These are phyloP conservation scores for Clonostachys chloroleuca DNA, from an alignment of 2,329 filamentous ascomycete genomes.

Conservation along the genomic window DNA sequence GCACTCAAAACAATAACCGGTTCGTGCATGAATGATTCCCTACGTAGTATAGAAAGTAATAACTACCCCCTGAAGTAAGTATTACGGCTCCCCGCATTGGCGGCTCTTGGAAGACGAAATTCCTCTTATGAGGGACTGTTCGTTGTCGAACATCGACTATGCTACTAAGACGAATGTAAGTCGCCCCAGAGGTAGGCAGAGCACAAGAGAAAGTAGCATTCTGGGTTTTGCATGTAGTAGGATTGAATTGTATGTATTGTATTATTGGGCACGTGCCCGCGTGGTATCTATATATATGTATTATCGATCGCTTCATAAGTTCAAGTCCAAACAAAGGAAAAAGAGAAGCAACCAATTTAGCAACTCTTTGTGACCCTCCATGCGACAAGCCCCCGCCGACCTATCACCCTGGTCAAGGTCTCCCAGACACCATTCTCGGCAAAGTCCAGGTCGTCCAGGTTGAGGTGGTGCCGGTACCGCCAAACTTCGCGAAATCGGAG, in stretches of 20 bases:
- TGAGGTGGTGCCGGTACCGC: slow-evolving; percentile 64
- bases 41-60: no score
- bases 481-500: slow-evolving; percentile 67
- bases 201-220: no score
- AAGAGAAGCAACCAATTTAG: slow-evolving; percentile 2
- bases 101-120: no score
- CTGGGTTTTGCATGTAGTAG: no score
- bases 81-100: no score
- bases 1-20: no score
- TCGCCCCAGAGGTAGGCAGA: no score
- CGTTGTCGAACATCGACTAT: no score
- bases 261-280: not conserved
- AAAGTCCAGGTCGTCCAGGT: slow-evolving; percentile 78
- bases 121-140: no score
- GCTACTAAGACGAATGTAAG: no score
- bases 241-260: not conserved
- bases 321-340: not conserved
- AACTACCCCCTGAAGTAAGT: no score
- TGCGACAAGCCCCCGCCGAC: slow-evolving; percentile 54
- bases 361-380: slow-evolving; percentile 65
- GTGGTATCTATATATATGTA: not conserved
- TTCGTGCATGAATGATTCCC: no score
- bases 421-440: slow-evolving; percentile 70
- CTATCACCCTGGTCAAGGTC: slow-evolving; percentile 64
- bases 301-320: not conserved